A percentile compares a stretch with the other conserved stretches of the same genome.
These are phyloP conservation scores for Aschersonia sp. DNA, from an alignment of 2,329 filamentous ascomycete genomes.

Conservation along the genomic window DNA sequence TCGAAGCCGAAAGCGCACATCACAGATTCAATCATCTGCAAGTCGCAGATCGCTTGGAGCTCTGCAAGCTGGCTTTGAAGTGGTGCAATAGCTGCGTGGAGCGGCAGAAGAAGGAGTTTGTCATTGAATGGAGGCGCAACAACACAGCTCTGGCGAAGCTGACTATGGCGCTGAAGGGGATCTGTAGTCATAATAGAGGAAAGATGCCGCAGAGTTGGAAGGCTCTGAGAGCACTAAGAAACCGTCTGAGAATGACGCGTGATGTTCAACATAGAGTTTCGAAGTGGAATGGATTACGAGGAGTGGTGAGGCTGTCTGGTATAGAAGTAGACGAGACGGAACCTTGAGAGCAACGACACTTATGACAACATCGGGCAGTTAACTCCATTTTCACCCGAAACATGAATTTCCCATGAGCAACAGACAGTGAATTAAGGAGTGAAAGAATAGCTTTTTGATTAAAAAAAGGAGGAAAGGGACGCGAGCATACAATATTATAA, in stretches of 20 bases:
- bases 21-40: neutral
- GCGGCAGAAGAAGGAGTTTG: neutral
- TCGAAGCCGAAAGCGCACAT: neutral
- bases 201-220: neutral
- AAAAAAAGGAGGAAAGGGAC: too few relatives aligned
- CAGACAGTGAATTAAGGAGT: too few relatives aligned
- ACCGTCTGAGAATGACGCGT: neutral
- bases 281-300: neutral
- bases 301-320: neutral
- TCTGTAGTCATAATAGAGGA: neutral
- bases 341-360: too few relatives aligned
- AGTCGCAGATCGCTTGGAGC: neutral
- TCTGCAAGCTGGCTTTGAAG: neutral
- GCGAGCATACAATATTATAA: too few relatives aligned
- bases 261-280: neutral
- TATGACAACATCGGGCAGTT: too few relatives aligned
- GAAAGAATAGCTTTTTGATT: too few relatives aligned
- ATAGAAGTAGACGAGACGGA: neutral
- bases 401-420: too few relatives aligned
- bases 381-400: too few relatives aligned
- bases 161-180: neutral
- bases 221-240: neutral
- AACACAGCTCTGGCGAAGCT: neutral
- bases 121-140: neutral
- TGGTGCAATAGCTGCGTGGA: neutral